Base-by-base conservation (phyloP, 345 rosid species). In the Sonneratia caseolaris region DNA sequence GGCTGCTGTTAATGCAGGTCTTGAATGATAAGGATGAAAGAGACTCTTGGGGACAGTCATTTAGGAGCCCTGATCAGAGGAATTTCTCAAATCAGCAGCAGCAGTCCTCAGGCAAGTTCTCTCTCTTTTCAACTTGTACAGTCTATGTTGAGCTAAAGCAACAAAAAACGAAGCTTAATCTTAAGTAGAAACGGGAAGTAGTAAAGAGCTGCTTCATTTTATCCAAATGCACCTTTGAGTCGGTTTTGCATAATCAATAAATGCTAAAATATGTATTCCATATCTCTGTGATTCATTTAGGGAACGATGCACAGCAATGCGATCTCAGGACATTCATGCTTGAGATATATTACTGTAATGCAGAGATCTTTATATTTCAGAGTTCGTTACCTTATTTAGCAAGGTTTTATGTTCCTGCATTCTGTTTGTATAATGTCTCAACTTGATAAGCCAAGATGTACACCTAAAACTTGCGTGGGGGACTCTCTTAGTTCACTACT, bases 21-120 rank as follows among this genome's bases (percentile, higher is more conserved):
- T 62, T 21, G 9, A 27, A 68, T n/a, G 55, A 6, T 49, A 68
- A 73, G 74, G 77, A 73, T 68, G 66, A 43, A 61, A 42, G 59
- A 22, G 71, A 70, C 35, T 61, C 73, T 40, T 56, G 32, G 49
- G 49, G 38, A 61, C 70, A 62, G 37, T 27, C 35, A 32, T 42
- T 21, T 1, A 18, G 49, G 57, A 73, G 75, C 68, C 68, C 73
- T 68, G 71, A 61, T 61, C 65, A 49, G 68, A 68, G 49, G 24
- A 27, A 19, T 70, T 27, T 32, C 18, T 53, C 73, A 19, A 68
- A 49, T 69, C 71, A 64, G 71, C 76, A 62, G 51, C 71, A 68
- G 64, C 62, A 55, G 65, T 65, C 77, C 24, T 71, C 48, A 18
- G 70, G 82, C 76, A 68, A 68, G 78, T 56, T 48, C 66, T 53